Evolutionary conservation across 805 yeast species (phyloP).

Genomic region (Citeromyces nyonsensis): DNA sequence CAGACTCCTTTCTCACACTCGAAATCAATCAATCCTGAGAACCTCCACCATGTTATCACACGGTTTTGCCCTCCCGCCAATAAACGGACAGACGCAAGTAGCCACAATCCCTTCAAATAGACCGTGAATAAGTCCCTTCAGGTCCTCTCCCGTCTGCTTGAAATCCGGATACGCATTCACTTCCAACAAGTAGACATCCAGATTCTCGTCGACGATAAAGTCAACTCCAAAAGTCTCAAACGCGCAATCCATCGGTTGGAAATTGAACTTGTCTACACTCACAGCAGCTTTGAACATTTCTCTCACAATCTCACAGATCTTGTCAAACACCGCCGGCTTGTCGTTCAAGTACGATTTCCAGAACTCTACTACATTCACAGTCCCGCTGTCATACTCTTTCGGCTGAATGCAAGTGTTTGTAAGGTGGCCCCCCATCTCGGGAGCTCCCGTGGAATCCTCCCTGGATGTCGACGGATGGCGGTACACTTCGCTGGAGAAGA

Average conservation of each 20-base stretch:
- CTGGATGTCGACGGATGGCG: constrained; percentile 12
- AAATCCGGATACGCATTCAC: constrained; percentile 94
- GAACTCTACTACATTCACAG: constrained; percentile 44
- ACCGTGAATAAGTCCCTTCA: constrained; percentile 49
- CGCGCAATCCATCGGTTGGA: constrained; percentile 67
- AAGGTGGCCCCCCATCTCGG: constrained; percentile 56
- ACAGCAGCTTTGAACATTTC: constrained; percentile 76
- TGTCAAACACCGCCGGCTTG: constrained; percentile 26
- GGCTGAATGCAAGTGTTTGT: constrained; percentile 87
- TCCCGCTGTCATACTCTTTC: constrained; percentile 13
- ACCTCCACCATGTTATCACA: constrained; percentile 20
- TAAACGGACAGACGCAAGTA: constrained; percentile 32
- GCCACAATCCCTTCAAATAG: constrained; percentile 44
- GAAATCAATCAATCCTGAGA: constrained; percentile 11
- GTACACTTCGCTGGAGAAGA: constrained; percentile 56
- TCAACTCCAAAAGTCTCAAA: constrained; percentile 85
- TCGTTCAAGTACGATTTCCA: constrained; percentile 26
- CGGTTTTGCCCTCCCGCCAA: constrained; percentile 8
- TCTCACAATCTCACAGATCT: constrained; percentile 43
- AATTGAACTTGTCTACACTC: constrained; percentile 68
- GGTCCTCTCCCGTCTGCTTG: constrained; percentile 79
- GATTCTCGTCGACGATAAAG: constrained; percentile 50
- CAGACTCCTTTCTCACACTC: no score
- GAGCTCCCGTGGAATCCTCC: constrained; percentile 14
- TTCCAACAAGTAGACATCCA: constrained; percentile 52